Evolutionary conservation across 2,329 filamentous ascomycete genomes (phyloP), one percentile per base, ranked within the genome.

Genomic region (Neonectria faginata): DNA sequence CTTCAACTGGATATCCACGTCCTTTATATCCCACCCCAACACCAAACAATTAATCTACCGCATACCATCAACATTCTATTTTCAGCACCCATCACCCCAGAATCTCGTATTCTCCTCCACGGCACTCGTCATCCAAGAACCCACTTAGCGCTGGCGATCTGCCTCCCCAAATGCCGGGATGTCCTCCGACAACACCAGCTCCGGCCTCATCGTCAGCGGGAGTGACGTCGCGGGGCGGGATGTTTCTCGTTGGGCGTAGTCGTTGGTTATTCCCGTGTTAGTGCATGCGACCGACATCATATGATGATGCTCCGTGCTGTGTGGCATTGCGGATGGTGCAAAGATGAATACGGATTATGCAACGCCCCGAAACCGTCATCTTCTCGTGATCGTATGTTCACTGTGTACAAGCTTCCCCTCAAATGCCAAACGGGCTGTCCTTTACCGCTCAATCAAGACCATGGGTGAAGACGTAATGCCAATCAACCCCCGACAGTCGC

Each of bases 21-120:
- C 41, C 18, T 55, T 51, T 51, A 51, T 33, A 51, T 20, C 5
- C 12, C 11, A 2, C 3, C n/a, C 12, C 54, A 36, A 27, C 54
- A 22, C 42, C 27, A 11, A 55, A 29, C 39, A 55, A 45, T 3
- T 6, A 25, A 25, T 36, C 7, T 18, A 11, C 18, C 47, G 54
- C 27, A 18, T 44, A 16, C 10, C 10, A 16, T 5, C 18, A 29
- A 27, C 20, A 29, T 16, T 11, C 56, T 58, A 58, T 58, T 58
- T 58, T 22, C 33, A 51, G 56, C 22, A 12, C 25, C 25, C 8
- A 6, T 18, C 29, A n/a, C 48, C 48, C 29, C 48, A 48, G 18
- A 14, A 20, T 16, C 33, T 57, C 56, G 56, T 58, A 58, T 57
- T 58, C 29, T 18, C 25, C 18, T 16, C 25, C n/a, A 14, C 48